Percentiles rank a stretch among this genome's conserved stretches.
phyloP scores from a whole-genome alignment of 1,139 yeast species.

The Hyphopichia wangnamkhiaoensis region DNA sequence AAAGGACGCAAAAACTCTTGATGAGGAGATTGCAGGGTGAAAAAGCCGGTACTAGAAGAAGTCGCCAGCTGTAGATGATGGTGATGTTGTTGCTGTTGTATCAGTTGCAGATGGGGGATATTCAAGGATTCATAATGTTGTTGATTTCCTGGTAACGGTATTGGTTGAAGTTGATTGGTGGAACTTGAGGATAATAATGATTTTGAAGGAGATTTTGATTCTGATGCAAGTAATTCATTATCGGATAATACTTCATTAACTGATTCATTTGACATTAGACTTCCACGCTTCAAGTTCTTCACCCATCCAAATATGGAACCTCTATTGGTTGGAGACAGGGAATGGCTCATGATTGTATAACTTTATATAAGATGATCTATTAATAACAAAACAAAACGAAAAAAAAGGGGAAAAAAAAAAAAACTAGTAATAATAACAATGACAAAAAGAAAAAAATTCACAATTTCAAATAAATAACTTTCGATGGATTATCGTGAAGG shows the following conservation, averaged over 20 bases:
- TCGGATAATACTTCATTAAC: slow-evolving; percentile 40
- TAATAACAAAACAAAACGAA: too few relatives aligned
- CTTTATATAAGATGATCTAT: too few relatives aligned
- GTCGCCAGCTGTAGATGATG: slow-evolving; percentile 9
- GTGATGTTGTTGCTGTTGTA: slow-evolving; percentile 12
- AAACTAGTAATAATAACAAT: too few relatives aligned
- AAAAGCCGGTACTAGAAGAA: not conserved
- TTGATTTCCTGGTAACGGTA: slow-evolving; percentile 9
- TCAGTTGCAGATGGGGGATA: slow-evolving; percentile 5
- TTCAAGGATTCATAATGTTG: slow-evolving; percentile 5
- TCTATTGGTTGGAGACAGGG: slow-evolving; percentile 44
- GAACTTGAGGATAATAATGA: slow-evolving; percentile 8
- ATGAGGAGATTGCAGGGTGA: slow-evolving; percentile 14
- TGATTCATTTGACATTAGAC: slow-evolving; percentile 41
- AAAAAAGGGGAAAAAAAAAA: too few relatives aligned
- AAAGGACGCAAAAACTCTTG: slow-evolving; percentile 47
- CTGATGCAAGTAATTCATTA: slow-evolving; percentile 25
- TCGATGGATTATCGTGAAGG: too few relatives aligned
- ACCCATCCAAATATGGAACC: slow-evolving; percentile 51
- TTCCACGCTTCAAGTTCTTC: slow-evolving; percentile 43
- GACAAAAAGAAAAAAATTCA: too few relatives aligned
- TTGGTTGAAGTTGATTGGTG: slow-evolving; percentile 9
- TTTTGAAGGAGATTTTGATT: slow-evolving; percentile 27
- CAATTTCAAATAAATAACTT: too few relatives aligned
- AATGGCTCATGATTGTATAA: slow-evolving; percentile 36